phyloP scores from a whole-genome alignment of 2,329 filamentous ascomycete genomes.

The Xylaria digitata region DNA sequence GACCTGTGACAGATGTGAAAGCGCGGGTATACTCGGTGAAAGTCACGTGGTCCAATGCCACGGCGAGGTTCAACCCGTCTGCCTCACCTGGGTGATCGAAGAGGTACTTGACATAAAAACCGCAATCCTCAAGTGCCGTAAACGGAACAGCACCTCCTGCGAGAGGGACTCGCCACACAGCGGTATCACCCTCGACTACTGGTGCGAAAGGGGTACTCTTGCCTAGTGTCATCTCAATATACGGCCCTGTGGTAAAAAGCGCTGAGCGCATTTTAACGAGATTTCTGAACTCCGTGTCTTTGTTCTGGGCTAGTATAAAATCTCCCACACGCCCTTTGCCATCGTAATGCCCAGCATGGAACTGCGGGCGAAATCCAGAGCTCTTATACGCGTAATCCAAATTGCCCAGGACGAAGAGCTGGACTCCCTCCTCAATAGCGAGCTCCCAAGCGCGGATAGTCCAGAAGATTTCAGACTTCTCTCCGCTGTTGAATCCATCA shows the following conservation, averaged over 20 bases:
- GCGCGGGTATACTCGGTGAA: conserved; percentile 17
- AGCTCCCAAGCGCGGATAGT: conserved; percentile 27
- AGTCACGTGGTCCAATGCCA: conserved; percentile 17
- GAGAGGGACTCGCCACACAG: conserved; percentile 14
- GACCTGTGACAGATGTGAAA: conserved; percentile 13
- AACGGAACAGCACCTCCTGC: conserved; percentile 12
- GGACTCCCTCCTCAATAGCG: conserved; percentile 22
- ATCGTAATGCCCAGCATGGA: conserved; percentile 22
- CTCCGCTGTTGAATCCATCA: conserved; percentile 24
- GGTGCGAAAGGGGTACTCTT: conserved; percentile 16
- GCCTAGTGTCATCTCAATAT: conserved; percentile 28
- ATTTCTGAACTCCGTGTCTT: neutral
- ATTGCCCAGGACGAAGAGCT: conserved; percentile 18
- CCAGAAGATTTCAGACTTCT: conserved; percentile 24
- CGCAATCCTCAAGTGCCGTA: conserved; percentile 17
- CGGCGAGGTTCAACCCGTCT: conserved; percentile 19
- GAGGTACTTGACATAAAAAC: conserved; percentile 23
- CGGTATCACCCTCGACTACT: conserved; percentile 13
- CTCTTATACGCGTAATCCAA: conserved; percentile 22
- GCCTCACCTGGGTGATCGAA: conserved; percentile 18
- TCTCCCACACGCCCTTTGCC: conserved; percentile 21
- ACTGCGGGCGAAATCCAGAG: conserved; percentile 19
- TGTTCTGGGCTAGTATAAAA: conserved; percentile 25
- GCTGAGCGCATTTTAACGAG: conserved; percentile 20
- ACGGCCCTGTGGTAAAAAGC: conserved; percentile 14